Conservation (phyloP, 768 basidiomycete genomes). For the Termitomyces sp. region DNA sequence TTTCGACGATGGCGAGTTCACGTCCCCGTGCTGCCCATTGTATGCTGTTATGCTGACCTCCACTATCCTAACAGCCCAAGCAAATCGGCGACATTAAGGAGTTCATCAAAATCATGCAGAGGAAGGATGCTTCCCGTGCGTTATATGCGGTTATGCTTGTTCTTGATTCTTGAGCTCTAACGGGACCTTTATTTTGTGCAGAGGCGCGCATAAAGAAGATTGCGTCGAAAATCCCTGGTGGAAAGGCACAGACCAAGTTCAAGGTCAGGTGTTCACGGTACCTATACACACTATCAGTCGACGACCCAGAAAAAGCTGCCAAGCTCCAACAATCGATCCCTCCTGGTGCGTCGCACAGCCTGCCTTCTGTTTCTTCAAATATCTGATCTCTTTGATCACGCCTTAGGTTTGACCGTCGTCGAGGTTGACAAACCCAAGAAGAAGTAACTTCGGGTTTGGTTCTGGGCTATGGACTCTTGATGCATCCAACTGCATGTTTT, state of each 20-base stretch:
- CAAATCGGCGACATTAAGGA: conserved; percentile 98
- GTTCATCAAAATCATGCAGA: conserved; percentile 94
- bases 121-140: conserved; percentile 96
- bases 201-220: conserved; percentile 99
- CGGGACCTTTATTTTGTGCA: conserved; percentile 24
- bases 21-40: conserved; percentile 1
- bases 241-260: conserved; percentile 90
- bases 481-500: conserved; percentile 14
- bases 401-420: conserved; percentile 80
- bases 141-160: conserved; percentile 16
- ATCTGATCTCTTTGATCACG: neutral
- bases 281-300: conserved; percentile 94
- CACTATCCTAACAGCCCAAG: conserved; percentile 62
- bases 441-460: conserved; percentile 48
- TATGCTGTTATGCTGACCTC: conserved; percentile 6
- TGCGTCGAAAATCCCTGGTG: conserved; percentile 55
- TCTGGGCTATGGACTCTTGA: conserved; percentile 34
- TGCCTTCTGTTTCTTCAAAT: neutral
- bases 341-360: conserved; percentile 67
- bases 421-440: conserved; percentile 86
- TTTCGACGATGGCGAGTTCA: conserved; percentile 35
- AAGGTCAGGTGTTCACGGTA: conserved; percentile 96
- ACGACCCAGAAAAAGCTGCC: conserved; percentile 97
- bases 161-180: conserved; percentile 3
- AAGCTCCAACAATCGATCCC: conserved; percentile 94